Conservation (phyloP, 352 stramenopile species). For the Phytopythium sindhum region DNA sequence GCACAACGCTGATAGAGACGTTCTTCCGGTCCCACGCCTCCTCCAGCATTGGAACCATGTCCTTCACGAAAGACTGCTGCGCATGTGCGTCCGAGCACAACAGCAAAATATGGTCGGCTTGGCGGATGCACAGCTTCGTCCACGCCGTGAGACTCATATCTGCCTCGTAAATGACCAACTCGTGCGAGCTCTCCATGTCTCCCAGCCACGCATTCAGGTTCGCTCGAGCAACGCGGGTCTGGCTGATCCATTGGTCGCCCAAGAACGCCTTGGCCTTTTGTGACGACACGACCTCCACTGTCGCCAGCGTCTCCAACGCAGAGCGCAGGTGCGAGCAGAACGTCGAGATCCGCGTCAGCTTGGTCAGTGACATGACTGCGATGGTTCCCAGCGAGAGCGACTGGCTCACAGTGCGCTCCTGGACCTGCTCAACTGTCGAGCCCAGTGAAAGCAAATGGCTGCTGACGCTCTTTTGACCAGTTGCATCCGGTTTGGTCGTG, state of each 20-base stretch:
- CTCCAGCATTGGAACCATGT: conserved; percentile 67
- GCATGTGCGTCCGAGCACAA: conserved; percentile 72
- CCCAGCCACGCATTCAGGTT: conserved; percentile 81
- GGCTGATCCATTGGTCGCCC: conserved; percentile 65
- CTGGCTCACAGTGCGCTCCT: conserved; percentile 19
- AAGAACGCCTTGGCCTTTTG: conserved; percentile 59
- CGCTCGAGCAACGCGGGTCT: conserved; percentile 55
- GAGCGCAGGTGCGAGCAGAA: conserved; percentile 67
- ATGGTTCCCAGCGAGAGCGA: conserved; percentile 65
- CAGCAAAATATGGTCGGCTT: conserved; percentile 82
- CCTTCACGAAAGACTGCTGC: conserved; percentile 62
- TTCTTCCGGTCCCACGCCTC: conserved; percentile 72
- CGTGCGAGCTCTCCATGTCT: conserved; percentile 72
- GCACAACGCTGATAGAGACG: conserved; percentile 70
- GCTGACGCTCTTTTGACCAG: conserved; percentile 26
- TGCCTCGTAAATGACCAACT: conserved; percentile 81
- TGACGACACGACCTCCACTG: conserved; percentile 69
- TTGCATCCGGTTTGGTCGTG: conserved; percentile 24
- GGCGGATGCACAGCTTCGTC: conserved; percentile 82
- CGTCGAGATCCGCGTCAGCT: conserved; percentile 65
- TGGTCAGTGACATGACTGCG: conserved; percentile 75
- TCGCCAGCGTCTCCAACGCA: conserved; percentile 64
- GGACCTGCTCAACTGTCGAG: conserved; percentile 14
- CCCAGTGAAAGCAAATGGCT: conserved; percentile 65
- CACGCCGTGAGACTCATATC: conserved; percentile 67